These are phyloP conservation scores for Pueraria montana DNA, from an alignment of 306 rosid genomes.

Conservation along the genomic window DNA sequence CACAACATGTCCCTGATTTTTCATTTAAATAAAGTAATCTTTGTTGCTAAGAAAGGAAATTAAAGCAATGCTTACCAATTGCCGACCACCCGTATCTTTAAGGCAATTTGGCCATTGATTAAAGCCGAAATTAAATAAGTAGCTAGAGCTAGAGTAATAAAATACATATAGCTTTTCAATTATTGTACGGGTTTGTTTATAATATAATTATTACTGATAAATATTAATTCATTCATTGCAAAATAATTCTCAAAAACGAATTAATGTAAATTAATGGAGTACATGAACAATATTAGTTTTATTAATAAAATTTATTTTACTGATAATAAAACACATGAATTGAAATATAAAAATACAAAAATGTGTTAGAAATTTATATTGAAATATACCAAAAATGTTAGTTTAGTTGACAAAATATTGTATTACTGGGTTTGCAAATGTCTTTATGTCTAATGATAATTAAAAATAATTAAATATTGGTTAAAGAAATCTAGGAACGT, in stretches of 20 bases:
- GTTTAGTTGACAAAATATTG: not conserved
- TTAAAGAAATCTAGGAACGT: not conserved
- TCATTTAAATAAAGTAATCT: not conserved
- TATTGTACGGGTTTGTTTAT: not conserved
- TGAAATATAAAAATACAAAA: no score
- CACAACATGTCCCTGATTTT: not conserved
- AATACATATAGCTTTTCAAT: conserved; percentile 30
- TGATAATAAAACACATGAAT: not conserved
- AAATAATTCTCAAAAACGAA: not conserved
- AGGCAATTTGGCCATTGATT: conserved; percentile 23
- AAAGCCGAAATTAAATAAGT: not conserved
- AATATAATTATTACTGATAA: no score
- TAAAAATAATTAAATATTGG: no score
- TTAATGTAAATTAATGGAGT: not conserved
- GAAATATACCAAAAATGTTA: no score
- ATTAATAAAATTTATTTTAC: not conserved
- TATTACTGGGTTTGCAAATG: not conserved
- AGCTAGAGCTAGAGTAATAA: not conserved
- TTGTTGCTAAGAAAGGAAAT: conserved; percentile 14
- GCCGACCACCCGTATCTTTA: conserved; percentile 12
- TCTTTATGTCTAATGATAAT: not conserved
- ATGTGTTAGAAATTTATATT: not conserved
- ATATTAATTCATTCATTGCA: not conserved
- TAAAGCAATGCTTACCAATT: conserved; percentile 14
- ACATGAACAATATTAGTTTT: not conserved